Percentiles rank a stretch among this genome's conserved stretches.
Evolutionary conservation across 305 asterid species (phyloP).

Genomic region (Solanum hybrid): DNA sequence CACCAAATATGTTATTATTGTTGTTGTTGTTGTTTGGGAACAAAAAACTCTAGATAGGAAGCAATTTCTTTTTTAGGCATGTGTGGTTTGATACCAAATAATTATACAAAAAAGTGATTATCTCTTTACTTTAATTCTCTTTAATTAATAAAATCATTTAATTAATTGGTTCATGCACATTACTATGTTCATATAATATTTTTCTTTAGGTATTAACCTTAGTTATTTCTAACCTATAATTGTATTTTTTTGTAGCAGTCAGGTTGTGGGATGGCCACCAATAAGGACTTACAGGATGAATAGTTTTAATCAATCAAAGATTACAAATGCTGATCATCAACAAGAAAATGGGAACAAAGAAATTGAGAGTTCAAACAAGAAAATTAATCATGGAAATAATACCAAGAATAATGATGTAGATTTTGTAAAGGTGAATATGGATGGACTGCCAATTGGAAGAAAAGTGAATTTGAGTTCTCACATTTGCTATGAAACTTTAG

Average conservation of each 20-base stretch:
- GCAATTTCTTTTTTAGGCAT: background rate
- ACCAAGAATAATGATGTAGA: slow-evolving; percentile 37
- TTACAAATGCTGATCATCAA: slow-evolving; percentile 36
- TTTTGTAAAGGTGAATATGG: slow-evolving; percentile 73
- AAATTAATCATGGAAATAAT: slow-evolving; percentile 37
- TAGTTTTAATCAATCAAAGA: slow-evolving; percentile 52
- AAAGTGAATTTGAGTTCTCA: slow-evolving; percentile 71
- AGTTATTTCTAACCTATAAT: background rate
- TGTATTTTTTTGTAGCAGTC: slow-evolving; percentile 31
- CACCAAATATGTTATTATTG: background rate
- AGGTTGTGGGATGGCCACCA: slow-evolving; percentile 99
- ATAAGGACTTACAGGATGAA: slow-evolving; percentile 62
- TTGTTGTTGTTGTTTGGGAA: background rate
- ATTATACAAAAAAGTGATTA: background rate
- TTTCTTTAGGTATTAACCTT: background rate
- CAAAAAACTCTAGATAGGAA: background rate
- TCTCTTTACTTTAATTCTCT: background rate
- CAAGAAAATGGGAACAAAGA: slow-evolving; percentile 44
- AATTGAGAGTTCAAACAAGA: slow-evolving; percentile 47
- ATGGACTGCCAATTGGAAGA: slow-evolving; percentile 71
- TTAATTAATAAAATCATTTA: background rate
- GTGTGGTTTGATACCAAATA: background rate
- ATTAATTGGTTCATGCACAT: background rate
- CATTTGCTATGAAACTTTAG: slow-evolving; percentile 44
- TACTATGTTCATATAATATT: background rate